A percentile compares a stretch with the other conserved stretches of the same genome.
phyloP scores from a whole-genome alignment of 768 basidiomycete species.

The Suillus plorans region DNA sequence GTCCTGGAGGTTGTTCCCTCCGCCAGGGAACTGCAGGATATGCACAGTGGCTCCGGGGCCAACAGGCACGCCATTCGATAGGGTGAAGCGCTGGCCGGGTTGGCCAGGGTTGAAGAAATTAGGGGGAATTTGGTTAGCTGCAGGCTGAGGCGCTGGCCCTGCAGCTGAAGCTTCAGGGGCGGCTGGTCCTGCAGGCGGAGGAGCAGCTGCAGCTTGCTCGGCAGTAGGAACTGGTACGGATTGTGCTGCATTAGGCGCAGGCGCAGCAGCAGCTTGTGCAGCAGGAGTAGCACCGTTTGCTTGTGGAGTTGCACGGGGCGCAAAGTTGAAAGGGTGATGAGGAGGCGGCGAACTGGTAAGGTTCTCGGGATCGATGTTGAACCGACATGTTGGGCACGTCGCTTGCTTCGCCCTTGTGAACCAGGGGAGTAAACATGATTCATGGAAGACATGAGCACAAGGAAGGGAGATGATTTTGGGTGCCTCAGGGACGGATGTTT shows the following conservation, averaged over 20 bases:
- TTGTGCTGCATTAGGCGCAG: background rate
- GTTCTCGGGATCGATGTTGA: conserved; percentile 80
- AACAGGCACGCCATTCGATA: conserved; percentile 16
- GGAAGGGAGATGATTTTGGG: conserved; percentile 66
- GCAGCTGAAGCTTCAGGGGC: background rate
- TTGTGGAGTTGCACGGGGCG: conserved; percentile 14
- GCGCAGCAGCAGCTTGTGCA: conserved; percentile 8
- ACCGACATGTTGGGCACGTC: conserved; percentile 82
- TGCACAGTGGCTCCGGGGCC: conserved; percentile 22
- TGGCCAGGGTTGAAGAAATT: conserved; percentile 7
- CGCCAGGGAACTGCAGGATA: conserved; percentile 26
- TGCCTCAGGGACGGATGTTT: conserved; percentile 16
- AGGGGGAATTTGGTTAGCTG: conserved; percentile 10
- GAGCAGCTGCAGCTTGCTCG: conserved; percentile 1
- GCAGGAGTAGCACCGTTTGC: conserved; percentile 12
- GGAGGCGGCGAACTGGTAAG: conserved; percentile 45
- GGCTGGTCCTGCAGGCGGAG: conserved; percentile 7
- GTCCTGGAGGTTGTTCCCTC: conserved; percentile 5
- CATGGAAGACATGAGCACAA: conserved; percentile 81
- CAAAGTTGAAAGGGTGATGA: conserved; percentile 19
- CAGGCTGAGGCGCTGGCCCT: conserved; percentile 6
- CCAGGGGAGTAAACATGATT: conserved; percentile 78
- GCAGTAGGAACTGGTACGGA: background rate
- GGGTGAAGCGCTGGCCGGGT: conserved; percentile 11
- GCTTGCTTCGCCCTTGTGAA: conserved; percentile 77